phyloP scores from a whole-genome alignment of 345 rosid genomes.

The Eucalyptus tenuipes region DNA sequence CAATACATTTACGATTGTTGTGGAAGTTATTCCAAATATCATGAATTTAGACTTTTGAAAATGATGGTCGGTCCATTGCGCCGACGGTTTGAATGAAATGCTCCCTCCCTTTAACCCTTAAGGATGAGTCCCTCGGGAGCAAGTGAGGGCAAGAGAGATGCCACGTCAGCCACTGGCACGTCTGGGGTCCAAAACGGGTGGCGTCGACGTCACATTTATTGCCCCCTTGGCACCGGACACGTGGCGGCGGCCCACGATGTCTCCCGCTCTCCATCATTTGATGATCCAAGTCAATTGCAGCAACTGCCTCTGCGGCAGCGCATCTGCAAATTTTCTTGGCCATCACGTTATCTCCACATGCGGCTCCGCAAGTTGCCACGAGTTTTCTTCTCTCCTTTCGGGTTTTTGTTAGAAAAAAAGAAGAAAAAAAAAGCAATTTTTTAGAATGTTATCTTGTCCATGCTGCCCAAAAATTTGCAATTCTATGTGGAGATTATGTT shows the following conservation, averaged over 20 bases:
- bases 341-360: background rate
- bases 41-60: background rate
- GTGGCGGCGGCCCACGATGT: background rate
- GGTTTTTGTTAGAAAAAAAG: background rate
- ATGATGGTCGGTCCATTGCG: background rate
- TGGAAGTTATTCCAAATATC: background rate
- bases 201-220: slow-evolving; percentile 15
- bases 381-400: background rate
- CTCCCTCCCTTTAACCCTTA: background rate
- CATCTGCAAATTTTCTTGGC: background rate
- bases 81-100: background rate
- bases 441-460: background rate
- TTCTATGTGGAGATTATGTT: background rate
- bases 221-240: background rate
- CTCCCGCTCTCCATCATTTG: background rate
- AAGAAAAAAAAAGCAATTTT: too few relatives aligned
- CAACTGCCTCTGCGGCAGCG: background rate
- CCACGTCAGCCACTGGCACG: background rate
- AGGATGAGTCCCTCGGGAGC: slow-evolving; percentile 3
- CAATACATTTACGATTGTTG: background rate
- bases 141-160: background rate
- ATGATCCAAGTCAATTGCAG: background rate
- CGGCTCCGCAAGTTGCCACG: background rate
- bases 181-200: background rate
- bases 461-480: background rate